Percentiles rank a stretch among this genome's conserved stretches.
These are phyloP conservation scores for Dioscorea cayenensis DNA, from an alignment of 116 monocot genomes.

Conservation along the genomic window DNA sequence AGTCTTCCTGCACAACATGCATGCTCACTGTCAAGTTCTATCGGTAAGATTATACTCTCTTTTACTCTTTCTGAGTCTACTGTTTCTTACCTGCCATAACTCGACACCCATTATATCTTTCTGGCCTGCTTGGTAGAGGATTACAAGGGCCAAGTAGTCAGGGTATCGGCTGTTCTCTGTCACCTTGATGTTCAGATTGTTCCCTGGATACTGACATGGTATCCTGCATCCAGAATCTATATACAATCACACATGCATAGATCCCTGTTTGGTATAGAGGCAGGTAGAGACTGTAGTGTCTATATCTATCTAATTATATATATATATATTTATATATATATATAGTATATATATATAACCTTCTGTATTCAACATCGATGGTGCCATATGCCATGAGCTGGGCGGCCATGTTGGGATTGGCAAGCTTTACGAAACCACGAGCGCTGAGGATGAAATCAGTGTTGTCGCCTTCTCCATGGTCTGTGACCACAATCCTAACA, in stretches of 20 bases:
- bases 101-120: constrained; percentile 24
- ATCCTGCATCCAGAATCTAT: constrained; percentile 14
- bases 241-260: background rate
- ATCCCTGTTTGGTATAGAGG: background rate
- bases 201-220: constrained; percentile 28
- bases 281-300: background rate
- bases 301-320: too few relatives aligned
- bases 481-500: constrained; percentile 29
- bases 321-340: too few relatives aligned
- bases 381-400: constrained; percentile 24
- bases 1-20: constrained; percentile 9
- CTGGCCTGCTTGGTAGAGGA: constrained; percentile 31
- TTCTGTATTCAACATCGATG: constrained; percentile 23
- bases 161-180: constrained; percentile 35
- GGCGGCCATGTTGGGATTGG: constrained; percentile 7
- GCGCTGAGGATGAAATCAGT: constrained; percentile 44
- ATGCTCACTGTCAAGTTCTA: background rate
- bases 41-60: background rate
- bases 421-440: constrained; percentile 24
- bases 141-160: constrained; percentile 26
- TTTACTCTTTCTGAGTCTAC: background rate
- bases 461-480: constrained; percentile 19
- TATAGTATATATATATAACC: constrained; percentile 15
- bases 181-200: constrained; percentile 36
- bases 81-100: constrained; percentile 20